Conservation (phyloP, 192 early-diverging fungal species). For the Coemansia sp. region DNA sequence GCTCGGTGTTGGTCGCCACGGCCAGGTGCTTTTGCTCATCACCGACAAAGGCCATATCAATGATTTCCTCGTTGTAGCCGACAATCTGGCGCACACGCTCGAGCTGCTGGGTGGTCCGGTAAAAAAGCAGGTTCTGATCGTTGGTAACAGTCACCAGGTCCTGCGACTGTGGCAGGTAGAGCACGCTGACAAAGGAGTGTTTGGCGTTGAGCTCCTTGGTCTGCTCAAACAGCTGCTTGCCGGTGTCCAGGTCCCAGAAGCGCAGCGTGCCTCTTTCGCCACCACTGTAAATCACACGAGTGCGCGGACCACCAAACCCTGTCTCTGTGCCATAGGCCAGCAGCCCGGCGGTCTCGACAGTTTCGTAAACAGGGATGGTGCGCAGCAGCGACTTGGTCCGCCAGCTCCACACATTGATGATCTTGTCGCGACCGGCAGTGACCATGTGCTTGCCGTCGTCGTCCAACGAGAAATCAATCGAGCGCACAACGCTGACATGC, state of each 20-base stretch:
- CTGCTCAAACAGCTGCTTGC: slow-evolving; percentile 67
- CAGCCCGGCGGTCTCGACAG: slow-evolving; percentile 81
- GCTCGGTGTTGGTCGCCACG: slow-evolving; percentile 91
- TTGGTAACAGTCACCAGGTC: slow-evolving; percentile 73
- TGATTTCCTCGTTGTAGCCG: slow-evolving; percentile 95
- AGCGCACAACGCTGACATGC: slow-evolving; percentile 90
- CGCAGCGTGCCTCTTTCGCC: slow-evolving; percentile 80
- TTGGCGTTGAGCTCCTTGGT: slow-evolving; percentile 66
- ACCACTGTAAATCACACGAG: slow-evolving; percentile 71
- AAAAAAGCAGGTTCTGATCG: slow-evolving; percentile 90
- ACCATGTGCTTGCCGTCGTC: slow-evolving; percentile 66
- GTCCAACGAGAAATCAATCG: slow-evolving; percentile 68
- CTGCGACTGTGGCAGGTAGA: slow-evolving; percentile 57
- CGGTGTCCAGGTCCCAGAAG: slow-evolving; percentile 82
- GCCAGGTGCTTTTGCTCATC: slow-evolving; percentile 68
- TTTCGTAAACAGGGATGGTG: slow-evolving; percentile 87
- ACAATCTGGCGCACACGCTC: slow-evolving; percentile 77
- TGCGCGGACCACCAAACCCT: slow-evolving; percentile 29
- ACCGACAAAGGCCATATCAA: slow-evolving; percentile 81
- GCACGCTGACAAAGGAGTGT: slow-evolving; percentile 70
- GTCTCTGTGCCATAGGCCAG: slow-evolving; percentile 41
- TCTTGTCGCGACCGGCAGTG: slow-evolving; percentile 85
- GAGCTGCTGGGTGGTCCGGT: slow-evolving; percentile 53
- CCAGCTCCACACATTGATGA: slow-evolving; percentile 88
- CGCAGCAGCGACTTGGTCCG: slow-evolving; percentile 57